phyloP scores from a whole-genome alignment of 2,329 filamentous ascomycete species.

The Ambrosiella cleistominuta region DNA sequence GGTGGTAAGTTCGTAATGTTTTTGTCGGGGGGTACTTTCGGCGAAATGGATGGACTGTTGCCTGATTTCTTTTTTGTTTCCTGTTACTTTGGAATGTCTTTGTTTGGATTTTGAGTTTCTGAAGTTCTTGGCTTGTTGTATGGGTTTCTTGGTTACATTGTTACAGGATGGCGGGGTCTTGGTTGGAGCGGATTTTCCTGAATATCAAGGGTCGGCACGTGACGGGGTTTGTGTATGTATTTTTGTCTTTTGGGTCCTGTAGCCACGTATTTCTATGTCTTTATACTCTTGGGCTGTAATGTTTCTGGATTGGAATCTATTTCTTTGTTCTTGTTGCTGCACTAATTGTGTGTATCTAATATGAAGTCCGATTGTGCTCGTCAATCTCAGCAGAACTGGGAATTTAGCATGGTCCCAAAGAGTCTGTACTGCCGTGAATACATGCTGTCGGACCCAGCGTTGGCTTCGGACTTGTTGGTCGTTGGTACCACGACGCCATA shows the following conservation, averaged over 20 bases:
- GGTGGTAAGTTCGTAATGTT: neutral
- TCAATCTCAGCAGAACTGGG: no score
- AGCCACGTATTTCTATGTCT: neutral
- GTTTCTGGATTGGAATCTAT: neutral
- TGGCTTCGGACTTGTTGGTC: constrained; percentile 24
- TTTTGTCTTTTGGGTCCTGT: neutral
- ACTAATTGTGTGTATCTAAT: no score
- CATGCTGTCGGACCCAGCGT: constrained; percentile 27
- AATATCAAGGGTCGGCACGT: neutral
- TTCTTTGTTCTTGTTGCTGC: neutral
- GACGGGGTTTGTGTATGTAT: neutral
- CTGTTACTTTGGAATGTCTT: neutral
- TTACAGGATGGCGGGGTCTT: neutral
- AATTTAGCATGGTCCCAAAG: constrained; percentile 43
- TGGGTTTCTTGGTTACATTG: neutral
- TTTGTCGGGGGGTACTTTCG: neutral
- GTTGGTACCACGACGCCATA: constrained; percentile 40
- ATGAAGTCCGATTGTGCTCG: no score
- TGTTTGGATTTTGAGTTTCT: neutral
- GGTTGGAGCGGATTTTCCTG: neutral
- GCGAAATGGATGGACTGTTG: neutral
- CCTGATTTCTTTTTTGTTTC: constrained; percentile 13
- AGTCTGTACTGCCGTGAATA: constrained; percentile 49
- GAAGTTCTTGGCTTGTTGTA: neutral
- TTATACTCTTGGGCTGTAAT: neutral